These are phyloP conservation scores for Globisporangium middletonii DNA, from an alignment of 352 stramenopile genomes.

Conservation along the genomic window DNA sequence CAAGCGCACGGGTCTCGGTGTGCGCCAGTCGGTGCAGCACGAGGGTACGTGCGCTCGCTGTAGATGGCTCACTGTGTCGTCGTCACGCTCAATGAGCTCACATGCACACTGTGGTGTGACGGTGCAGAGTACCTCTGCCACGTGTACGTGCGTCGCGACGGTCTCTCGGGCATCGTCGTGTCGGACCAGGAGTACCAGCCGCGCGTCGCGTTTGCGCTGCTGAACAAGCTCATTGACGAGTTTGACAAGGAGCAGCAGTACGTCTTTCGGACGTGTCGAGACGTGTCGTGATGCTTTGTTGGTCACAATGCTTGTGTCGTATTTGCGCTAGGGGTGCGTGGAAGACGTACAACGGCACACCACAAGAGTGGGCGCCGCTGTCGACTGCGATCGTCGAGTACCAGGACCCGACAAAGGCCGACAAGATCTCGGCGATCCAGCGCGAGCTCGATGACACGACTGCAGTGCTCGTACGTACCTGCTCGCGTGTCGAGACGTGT, in stretches of 20 bases:
- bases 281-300: constrained; percentile 4
- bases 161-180: constrained; percentile 94
- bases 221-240: constrained; percentile 96
- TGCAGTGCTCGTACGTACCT: constrained; percentile 85
- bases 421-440: constrained; percentile 99
- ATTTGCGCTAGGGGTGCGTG: constrained; percentile 49
- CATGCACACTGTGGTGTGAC: constrained; percentile 1
- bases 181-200: constrained; percentile 98
- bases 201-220: constrained; percentile 96
- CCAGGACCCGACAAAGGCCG: constrained; percentile 96
- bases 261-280: constrained; percentile 14
- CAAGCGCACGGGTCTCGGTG: constrained; percentile 93
- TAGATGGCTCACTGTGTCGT: neutral
- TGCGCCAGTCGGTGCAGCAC: constrained; percentile 97
- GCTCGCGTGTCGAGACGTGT: neutral
- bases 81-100: neutral
- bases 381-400: constrained; percentile 95
- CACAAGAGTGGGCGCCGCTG: constrained; percentile 88
- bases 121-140: constrained; percentile 95
- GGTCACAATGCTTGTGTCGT: constrained; percentile 7
- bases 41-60: constrained; percentile 61
- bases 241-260: constrained; percentile 80
- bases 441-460: constrained; percentile 99
- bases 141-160: constrained; percentile 96
- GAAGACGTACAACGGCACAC: constrained; percentile 51